Conservation (phyloP, 1,284 basidiomycete species). For the Austroboletus olivaceoglutinosus region DNA sequence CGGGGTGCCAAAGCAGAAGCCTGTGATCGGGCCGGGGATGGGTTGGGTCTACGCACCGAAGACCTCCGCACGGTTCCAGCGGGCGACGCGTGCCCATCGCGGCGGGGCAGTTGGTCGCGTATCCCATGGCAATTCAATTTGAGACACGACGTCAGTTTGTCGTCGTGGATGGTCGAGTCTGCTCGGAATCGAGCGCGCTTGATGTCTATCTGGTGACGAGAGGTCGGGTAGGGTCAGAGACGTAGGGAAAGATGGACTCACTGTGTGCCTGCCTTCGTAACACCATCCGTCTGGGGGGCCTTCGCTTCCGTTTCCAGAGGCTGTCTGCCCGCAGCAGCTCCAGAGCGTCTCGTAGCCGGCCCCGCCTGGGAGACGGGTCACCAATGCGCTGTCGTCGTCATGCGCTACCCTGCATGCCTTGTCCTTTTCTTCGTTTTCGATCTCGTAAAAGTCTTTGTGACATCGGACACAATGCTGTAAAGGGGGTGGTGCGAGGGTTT, state of each 20-base stretch:
- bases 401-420: slow-evolving; percentile 52
- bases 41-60: slow-evolving; percentile 22
- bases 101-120: slow-evolving; percentile 34
- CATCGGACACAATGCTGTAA: slow-evolving; percentile 69
- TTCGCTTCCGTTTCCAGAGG: slow-evolving; percentile 71
- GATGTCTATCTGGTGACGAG: slow-evolving; percentile 52
- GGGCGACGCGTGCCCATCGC: slow-evolving; percentile 7
- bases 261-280: slow-evolving; percentile 76
- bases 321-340: slow-evolving; percentile 67
- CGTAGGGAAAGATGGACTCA: slow-evolving; percentile 33
- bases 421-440: slow-evolving; percentile 52
- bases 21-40: slow-evolving; percentile 28
- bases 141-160: slow-evolving; percentile 63
- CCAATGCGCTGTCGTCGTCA: slow-evolving; percentile 54
- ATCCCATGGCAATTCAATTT: slow-evolving; percentile 50
- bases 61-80: slow-evolving; percentile 4
- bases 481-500: slow-evolving; percentile 59
- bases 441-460: slow-evolving; percentile 58
- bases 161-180: slow-evolving; percentile 64
- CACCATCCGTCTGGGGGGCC: slow-evolving; percentile 83
- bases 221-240: neutral
- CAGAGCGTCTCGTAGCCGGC: slow-evolving; percentile 53
- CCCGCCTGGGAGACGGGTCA: slow-evolving; percentile 41
- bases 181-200: slow-evolving; percentile 75
- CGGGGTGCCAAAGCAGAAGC: slow-evolving; percentile 10